Percentiles rank a stretch among this genome's conserved stretches.
Evolutionary conservation across 768 basidiomycete genomes (phyloP).

Genomic region (Coprinopsis strossmayeri): DNA sequence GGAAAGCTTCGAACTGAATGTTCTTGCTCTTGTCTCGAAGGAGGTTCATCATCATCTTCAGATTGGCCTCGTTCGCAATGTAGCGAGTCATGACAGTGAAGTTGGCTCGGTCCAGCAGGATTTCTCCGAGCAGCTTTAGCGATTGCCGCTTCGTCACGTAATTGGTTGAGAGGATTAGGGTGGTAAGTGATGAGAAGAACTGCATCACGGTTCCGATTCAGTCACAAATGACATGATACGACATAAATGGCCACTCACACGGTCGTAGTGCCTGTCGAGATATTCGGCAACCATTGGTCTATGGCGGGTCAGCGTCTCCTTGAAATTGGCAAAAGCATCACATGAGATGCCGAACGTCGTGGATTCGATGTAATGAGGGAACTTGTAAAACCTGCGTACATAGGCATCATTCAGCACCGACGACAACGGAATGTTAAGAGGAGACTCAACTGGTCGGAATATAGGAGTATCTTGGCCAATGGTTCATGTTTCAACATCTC

Average conservation of each 20-base stretch:
- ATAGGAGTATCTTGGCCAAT: conserved; percentile 80
- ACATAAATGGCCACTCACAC: conserved; percentile 43
- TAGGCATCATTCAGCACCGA: neutral
- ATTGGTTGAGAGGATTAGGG: conserved; percentile 87
- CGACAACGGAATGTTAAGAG: conserved; percentile 7
- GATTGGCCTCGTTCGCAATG: conserved; percentile 89
- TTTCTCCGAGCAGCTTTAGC: conserved; percentile 95
- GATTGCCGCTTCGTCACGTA: conserved; percentile 99
- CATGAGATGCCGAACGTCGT: conserved; percentile 98
- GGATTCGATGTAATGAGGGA: conserved; percentile 93
- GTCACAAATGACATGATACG: neutral
- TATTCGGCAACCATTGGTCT: conserved; percentile 98
- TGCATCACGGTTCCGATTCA: conserved; percentile 21
- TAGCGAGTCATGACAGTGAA: conserved; percentile 99
- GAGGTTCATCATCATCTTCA: conserved; percentile 99
- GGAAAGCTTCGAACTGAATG: conserved; percentile 99
- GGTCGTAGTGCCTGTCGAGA: conserved; percentile 94
- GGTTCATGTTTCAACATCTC: conserved; percentile 96
- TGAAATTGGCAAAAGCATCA: conserved; percentile 95
- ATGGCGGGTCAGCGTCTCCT: conserved; percentile 94
- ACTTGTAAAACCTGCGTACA: conserved; percentile 80
- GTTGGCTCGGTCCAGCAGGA: conserved; percentile 94
- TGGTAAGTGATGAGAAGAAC: conserved; percentile 96
- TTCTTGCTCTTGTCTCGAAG: conserved; percentile 98
- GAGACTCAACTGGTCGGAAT: conserved; percentile 85